Evolutionary conservation across 345 rosid species (phyloP).

Genomic region (Hibiscus syriacus): DNA sequence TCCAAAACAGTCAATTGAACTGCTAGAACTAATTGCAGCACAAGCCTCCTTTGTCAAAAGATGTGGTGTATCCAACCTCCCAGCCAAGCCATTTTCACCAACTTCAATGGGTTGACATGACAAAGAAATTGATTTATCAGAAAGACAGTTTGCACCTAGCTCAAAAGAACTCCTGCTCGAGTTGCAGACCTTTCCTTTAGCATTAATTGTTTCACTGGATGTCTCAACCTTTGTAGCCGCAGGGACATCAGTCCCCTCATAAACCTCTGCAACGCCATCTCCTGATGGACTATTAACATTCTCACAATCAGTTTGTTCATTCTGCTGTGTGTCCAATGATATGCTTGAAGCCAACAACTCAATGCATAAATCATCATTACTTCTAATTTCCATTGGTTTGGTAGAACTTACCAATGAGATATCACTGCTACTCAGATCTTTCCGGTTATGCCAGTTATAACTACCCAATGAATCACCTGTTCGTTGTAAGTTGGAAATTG

Average conservation of each 20-base stretch:
- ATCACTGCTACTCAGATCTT: constrained; percentile 15
- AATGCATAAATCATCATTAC: constrained; percentile 6
- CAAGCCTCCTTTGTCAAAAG: constrained; percentile 18
- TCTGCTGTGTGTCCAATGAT: constrained; percentile 16
- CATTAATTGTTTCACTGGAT: constrained; percentile 14
- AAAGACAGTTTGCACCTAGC: constrained; percentile 4
- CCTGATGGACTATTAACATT: constrained; percentile 11
- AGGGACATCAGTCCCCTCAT: constrained; percentile 24
- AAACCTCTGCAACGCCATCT: constrained; percentile 12
- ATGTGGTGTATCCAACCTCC: constrained; percentile 18
- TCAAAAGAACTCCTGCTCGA: constrained; percentile 20
- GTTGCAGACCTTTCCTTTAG: constrained; percentile 21
- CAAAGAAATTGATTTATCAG: constrained; percentile 12
- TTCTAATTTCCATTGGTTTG: constrained; percentile 10
- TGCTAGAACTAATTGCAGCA: constrained; percentile 22
- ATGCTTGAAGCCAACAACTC: constrained; percentile 12
- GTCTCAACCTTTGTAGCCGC: constrained; percentile 24
- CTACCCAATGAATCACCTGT: constrained; percentile 13
- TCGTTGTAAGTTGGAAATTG: constrained; percentile 7
- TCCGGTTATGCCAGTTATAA: constrained; percentile 7
- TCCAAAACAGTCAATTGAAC: constrained; percentile 24
- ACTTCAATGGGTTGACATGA: constrained; percentile 13
- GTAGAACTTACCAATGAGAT: constrained; percentile 17
- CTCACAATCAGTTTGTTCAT: constrained; percentile 15
- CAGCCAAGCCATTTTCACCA: constrained; percentile 23